These are phyloP conservation scores for Angomonas deanei DNA, from an alignment of 208 protist genomes.

Conservation along the genomic window DNA sequence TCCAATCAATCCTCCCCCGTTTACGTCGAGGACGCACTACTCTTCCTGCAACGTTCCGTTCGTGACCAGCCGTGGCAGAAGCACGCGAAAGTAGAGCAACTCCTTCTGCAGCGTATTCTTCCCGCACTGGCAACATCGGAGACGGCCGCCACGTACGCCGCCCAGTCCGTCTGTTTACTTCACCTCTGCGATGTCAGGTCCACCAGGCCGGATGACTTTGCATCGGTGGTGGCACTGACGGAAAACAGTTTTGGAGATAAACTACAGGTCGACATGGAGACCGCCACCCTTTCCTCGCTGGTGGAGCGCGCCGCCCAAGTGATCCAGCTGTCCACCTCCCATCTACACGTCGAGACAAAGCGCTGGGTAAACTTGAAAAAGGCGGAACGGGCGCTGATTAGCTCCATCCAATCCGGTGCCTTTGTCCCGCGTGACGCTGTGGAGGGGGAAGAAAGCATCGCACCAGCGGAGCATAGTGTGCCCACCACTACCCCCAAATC, in stretches of 20 bases:
- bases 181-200: conserved; percentile 51
- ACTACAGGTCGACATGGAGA: not conserved
- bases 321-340: not conserved
- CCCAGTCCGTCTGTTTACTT: conserved; percentile 31
- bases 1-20: not conserved
- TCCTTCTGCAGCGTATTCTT: not conserved
- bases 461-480: not conserved
- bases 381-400: not conserved
- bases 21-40: not conserved
- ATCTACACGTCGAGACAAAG: conserved; percentile 19
- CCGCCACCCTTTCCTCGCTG: not conserved
- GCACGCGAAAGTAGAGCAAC: not conserved
- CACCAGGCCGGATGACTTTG: conserved; percentile 38
- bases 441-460: no score
- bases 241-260: not conserved
- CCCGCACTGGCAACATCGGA: not conserved
- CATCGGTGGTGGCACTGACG: conserved; percentile 19
- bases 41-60: not conserved
- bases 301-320: not conserved
- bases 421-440: no score
- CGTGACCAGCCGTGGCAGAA: not conserved
- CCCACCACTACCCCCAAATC: no score
- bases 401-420: not conserved
- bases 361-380: conserved; percentile 4
- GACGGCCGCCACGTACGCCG: conserved; percentile 19